phyloP scores from a whole-genome alignment of 1,284 basidiomycete species.

The Cryptococcus sp. region DNA sequence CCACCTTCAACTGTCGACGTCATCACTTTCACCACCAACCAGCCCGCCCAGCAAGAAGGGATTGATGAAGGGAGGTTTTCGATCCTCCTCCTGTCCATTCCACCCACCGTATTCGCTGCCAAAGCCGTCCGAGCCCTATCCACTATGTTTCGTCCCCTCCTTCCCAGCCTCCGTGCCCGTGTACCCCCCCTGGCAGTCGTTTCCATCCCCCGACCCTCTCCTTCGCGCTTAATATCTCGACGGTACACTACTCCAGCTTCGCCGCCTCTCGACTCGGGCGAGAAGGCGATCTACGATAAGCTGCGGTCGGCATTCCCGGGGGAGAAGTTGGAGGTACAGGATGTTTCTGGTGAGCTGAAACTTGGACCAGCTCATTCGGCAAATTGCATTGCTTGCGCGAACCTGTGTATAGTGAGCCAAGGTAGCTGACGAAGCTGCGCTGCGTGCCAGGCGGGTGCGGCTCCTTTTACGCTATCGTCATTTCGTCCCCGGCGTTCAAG shows the following conservation, averaged over 20 bases:
- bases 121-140: not conserved
- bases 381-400: not conserved
- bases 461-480: constrained; percentile 88
- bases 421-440: not conserved
- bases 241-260: constrained; percentile 5
- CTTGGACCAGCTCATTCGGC: not conserved
- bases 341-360: constrained; percentile 72
- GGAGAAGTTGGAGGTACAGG: constrained; percentile 73
- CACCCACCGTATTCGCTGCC: not conserved
- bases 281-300: constrained; percentile 68
- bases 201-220: not conserved
- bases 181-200: not conserved
- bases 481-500: constrained; percentile 79
- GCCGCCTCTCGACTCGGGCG: constrained; percentile 56
- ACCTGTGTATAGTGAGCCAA: not conserved
- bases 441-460: constrained; percentile 78
- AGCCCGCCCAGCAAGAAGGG: not conserved
- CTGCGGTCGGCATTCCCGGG: constrained; percentile 70
- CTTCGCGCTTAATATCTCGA: not conserved
- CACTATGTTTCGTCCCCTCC: not conserved
- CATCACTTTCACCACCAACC: constrained; percentile 3
- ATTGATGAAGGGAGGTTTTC: not conserved
- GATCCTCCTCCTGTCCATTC: not conserved
- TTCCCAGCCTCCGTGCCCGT: not conserved
- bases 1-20: constrained; percentile 5